phyloP scores from a whole-genome alignment of 805 yeast genomes.

The Kodamaea kakaduensis region DNA sequence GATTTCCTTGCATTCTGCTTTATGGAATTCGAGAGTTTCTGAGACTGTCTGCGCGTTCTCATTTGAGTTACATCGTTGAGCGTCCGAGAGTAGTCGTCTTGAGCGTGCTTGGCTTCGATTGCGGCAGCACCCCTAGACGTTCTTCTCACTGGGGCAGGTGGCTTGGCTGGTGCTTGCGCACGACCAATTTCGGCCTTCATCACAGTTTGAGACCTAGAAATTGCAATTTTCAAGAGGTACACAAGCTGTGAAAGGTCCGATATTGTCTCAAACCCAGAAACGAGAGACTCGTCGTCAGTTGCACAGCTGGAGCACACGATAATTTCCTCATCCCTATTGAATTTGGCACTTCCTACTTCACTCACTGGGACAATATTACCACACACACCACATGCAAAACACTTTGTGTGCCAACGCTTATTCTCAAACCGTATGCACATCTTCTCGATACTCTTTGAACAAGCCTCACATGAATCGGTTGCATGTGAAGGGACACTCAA shows the following conservation, averaged over 20 bases:
- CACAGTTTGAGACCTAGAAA: slow-evolving; percentile 65
- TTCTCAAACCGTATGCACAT: slow-evolving; percentile 62
- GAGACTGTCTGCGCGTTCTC: slow-evolving; percentile 68
- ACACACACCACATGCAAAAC: slow-evolving; percentile 68
- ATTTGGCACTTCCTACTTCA: slow-evolving; percentile 46
- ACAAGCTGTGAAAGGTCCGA: slow-evolving; percentile 70
- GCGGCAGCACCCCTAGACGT: slow-evolving; percentile 1
- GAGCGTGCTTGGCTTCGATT: slow-evolving; percentile 5
- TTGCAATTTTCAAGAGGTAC: slow-evolving; percentile 77
- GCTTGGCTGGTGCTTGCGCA: slow-evolving; percentile 1
- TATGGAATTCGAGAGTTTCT: slow-evolving; percentile 49
- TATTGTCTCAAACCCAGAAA: slow-evolving; percentile 55
- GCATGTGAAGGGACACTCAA: slow-evolving; percentile 54
- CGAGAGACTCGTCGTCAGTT: slow-evolving; percentile 23
- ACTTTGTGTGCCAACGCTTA: slow-evolving; percentile 76
- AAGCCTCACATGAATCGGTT: slow-evolving; percentile 70
- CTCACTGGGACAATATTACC: slow-evolving; percentile 24
- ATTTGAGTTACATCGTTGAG: slow-evolving; percentile 72
- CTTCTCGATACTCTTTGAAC: slow-evolving; percentile 78
- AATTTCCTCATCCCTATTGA: slow-evolving; percentile 28
- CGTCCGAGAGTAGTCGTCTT: slow-evolving; percentile 58
- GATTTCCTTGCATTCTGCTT: slow-evolving; percentile 66
- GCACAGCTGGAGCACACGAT: slow-evolving; percentile 66
- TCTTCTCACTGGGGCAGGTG: slow-evolving; percentile 1
- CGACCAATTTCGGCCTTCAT: slow-evolving; percentile 32